Evolutionary conservation across 305 asterid genomes (phyloP), one percentile per base, ranked within the genome.

Genomic region (Fraxinus platypoda): DNA sequence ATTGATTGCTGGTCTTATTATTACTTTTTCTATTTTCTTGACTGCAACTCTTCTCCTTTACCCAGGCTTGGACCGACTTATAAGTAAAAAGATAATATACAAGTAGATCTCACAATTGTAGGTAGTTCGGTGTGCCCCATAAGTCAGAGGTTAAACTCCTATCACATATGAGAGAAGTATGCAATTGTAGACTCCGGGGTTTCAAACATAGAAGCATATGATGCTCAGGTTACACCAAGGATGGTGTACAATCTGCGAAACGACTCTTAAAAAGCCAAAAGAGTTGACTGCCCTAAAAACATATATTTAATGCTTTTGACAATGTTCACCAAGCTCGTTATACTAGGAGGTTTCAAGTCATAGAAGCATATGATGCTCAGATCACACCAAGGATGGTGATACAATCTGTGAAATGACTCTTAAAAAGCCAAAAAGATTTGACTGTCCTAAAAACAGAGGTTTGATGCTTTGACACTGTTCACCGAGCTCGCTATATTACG

Each of bases 381-480:
- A 64, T 11, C 30, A 64, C 73, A 25, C 34, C 73, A 9, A 25
- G 34, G n/a, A 64, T 64, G 34, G 34, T 25, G 33, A 64, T 64
- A 9, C 73, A 64, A 25, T 64, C 34, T 9, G 73, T 64, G 73
- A 25, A 25, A 64, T 64, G 73, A 25, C 34, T 64, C 33, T 25
- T 25, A 64, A 25, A 64, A 64, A 25, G 73, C 73, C 72, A 25
- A 64, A 25, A 62, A 62, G 71, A 62, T 62, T 62, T 62, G 71
- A 62, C 15, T 23, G 31, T 23, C 71, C 71, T 21, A 21, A 23
- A 52, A 62, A 62, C 71, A 62, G 71, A 62, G 30, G 13, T 68
- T 68, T 28, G 74, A 68, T 68, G 74, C n/a, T 68, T 68, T 68
- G 74, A 68, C 9, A 68, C 37, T 68, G 37, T 70, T 68, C 23